phyloP scores from a whole-genome alignment of 768 basidiomycete genomes.

The Kondoa subrosea region DNA sequence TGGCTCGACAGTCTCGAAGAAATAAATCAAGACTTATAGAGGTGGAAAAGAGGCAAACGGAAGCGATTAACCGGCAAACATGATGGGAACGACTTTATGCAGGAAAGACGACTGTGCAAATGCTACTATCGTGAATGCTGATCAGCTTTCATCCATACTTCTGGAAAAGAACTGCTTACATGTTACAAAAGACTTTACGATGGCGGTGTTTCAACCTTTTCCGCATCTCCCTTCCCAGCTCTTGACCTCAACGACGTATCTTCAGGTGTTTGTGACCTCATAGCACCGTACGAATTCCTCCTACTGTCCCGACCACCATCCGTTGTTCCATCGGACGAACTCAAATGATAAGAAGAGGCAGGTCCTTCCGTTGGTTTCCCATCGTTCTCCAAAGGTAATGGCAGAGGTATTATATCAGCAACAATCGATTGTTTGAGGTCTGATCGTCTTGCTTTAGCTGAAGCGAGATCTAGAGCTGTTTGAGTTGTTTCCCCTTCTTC shows the following conservation, averaged over 20 bases:
- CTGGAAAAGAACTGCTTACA: no score
- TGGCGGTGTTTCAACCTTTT: background rate
- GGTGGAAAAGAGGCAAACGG: no score
- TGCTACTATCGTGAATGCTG: no score
- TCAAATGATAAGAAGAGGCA: background rate
- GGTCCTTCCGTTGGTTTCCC: background rate
- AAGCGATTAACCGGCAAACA: no score
- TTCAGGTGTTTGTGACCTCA: background rate
- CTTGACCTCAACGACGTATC: background rate
- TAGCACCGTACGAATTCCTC: background rate
- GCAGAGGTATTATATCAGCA: background rate
- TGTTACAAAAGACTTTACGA: no score
- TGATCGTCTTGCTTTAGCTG: background rate
- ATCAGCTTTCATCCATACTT: no score
- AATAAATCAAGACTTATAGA: no score
- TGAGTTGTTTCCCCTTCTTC: no score
- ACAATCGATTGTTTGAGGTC: background rate
- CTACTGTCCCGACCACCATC: background rate
- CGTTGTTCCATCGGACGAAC: background rate
- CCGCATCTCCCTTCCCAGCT: background rate
- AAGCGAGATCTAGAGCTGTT: background rate
- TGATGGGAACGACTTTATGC: no score
- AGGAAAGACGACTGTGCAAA: no score
- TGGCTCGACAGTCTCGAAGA: no score
- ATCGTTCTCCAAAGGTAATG: background rate